Evolutionary conservation across 176 grass and related monocot genomes (phyloP).

Genomic region (Tillandsia fasciculata): DNA sequence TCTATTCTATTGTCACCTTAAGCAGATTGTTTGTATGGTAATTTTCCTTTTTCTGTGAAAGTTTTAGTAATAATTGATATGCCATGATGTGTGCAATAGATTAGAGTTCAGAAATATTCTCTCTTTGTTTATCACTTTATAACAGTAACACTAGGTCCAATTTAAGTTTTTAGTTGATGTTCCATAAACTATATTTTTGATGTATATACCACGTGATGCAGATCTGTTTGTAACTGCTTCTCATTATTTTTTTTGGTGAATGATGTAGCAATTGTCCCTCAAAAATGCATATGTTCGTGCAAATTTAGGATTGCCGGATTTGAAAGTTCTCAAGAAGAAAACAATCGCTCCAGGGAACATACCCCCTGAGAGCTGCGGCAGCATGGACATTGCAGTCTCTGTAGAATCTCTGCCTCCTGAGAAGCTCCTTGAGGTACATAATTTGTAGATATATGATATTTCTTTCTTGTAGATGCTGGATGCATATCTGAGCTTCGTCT

Average conservation of each 20-base stretch:
- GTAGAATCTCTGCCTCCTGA: slow-evolving; percentile 21
- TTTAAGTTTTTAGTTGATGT: neutral
- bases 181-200: neutral
- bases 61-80: neutral
- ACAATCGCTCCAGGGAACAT: neutral
- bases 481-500: neutral
- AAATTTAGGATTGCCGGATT: slow-evolving; percentile 50
- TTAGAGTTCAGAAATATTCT: neutral
- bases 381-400: slow-evolving; percentile 10
- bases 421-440: slow-evolving; percentile 28
- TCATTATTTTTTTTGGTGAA: slow-evolving; percentile 30
- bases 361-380: neutral
- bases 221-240: slow-evolving; percentile 12
- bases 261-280: slow-evolving; percentile 65
- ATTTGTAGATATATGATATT: neutral
- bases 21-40: no score
- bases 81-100: no score
- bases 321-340: slow-evolving; percentile 15
- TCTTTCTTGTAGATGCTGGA: neutral
- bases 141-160: no score
- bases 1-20: neutral
- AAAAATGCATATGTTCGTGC: slow-evolving; percentile 39
- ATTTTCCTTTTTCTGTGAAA: neutral
- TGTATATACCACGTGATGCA: neutral
- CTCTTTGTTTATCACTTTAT: neutral